Conservation (phyloP, 148 eudicot genomes). For the Chenopodium quinoa region DNA sequence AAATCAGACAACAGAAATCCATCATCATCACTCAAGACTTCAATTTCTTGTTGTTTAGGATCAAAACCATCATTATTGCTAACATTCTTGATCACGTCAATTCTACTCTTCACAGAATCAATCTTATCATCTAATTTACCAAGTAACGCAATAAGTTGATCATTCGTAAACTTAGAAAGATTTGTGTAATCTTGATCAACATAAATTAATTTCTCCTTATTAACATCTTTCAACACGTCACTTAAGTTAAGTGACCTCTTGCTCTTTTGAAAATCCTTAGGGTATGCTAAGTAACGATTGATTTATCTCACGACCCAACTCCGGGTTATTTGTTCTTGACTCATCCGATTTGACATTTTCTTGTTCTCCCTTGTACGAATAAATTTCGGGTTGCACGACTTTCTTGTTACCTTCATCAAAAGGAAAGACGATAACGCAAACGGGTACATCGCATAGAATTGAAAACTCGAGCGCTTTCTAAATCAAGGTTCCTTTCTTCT, state of each 20-base stretch:
- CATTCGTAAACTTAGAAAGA: constrained; percentile 3
- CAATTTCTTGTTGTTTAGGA: no score
- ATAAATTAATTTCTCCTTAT: no score
- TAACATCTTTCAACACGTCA: constrained; percentile 13
- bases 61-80: not conserved
- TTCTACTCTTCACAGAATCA: constrained; percentile 20
- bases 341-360: not conserved
- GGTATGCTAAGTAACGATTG: constrained; percentile 7
- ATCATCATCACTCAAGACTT: no score
- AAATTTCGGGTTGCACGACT: constrained; percentile 13
- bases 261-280: no score
- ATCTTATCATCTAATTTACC: constrained; percentile 21
- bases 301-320: constrained; percentile 15
- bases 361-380: not conserved
- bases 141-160: constrained; percentile 16
- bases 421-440: constrained; percentile 33
- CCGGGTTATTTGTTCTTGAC: constrained; percentile 6
- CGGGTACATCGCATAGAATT: constrained; percentile 26
- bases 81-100: constrained; percentile 14
- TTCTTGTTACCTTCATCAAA: not conserved
- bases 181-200: not conserved
- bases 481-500: constrained; percentile 25
- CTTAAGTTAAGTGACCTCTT: constrained; percentile 15
- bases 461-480: constrained; percentile 35
- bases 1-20: not conserved